phyloP scores from a whole-genome alignment of 2,329 filamentous ascomycete species.

The Magnaporthales sp. region DNA sequence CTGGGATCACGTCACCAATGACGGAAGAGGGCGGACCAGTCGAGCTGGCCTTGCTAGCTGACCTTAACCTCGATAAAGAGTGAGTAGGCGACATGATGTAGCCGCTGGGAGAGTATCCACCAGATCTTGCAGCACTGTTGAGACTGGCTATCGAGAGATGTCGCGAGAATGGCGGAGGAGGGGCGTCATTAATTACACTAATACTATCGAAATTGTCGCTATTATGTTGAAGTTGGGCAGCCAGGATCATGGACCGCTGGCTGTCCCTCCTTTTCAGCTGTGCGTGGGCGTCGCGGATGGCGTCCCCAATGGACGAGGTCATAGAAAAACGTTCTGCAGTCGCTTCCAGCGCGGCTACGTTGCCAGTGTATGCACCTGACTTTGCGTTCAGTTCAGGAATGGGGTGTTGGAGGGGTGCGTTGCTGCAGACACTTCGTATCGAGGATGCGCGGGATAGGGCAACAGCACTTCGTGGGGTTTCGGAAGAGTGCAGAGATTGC shows the following conservation, averaged over 20 bases:
- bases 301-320: constrained; percentile 68
- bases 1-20: constrained; percentile 11
- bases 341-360: constrained; percentile 66
- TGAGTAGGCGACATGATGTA: constrained; percentile 60
- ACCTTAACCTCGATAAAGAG: constrained; percentile 48
- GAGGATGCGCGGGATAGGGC: constrained; percentile 5
- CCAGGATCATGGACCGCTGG: constrained; percentile 53
- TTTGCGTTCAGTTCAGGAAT: constrained; percentile 53
- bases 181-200: constrained; percentile 15
- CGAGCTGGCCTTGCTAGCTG: constrained; percentile 42
- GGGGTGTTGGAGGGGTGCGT: constrained; percentile 41
- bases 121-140: constrained; percentile 57
- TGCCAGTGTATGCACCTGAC: constrained; percentile 53
- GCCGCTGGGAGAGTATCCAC: constrained; percentile 60
- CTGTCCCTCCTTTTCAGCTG: constrained; percentile 65
- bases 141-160: constrained; percentile 59
- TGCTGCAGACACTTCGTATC: constrained; percentile 6
- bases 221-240: constrained; percentile 28
- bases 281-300: constrained; percentile 64
- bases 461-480: not conserved
- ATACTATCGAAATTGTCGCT: constrained; percentile 14
- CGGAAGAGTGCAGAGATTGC: not conserved
- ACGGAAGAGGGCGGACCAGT: constrained; percentile 13
- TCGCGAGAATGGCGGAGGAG: constrained; percentile 17
- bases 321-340: constrained; percentile 66